Conservation (phyloP, 1,139 yeast genomes). For the Hansenula sp. region DNA sequence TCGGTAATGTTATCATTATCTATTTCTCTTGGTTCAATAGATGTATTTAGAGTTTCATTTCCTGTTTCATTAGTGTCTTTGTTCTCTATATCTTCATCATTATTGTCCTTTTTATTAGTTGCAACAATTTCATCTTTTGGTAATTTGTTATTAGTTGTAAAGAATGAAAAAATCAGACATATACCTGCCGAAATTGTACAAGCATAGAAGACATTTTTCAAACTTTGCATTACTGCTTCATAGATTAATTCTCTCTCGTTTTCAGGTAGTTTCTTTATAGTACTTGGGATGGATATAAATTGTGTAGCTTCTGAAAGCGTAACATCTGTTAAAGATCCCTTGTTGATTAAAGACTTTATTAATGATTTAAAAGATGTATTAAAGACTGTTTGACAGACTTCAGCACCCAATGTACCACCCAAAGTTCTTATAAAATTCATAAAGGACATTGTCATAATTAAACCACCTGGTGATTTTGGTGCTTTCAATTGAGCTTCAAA, state of each 20-base stretch:
- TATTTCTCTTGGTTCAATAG: too few species aligned
- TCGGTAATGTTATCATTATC: too few species aligned
- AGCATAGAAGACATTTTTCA: slow-evolving; percentile 1
- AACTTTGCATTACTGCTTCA: slow-evolving; percentile 8
- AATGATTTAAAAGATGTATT: slow-evolving; percentile 22
- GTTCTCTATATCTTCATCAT: too few species aligned
- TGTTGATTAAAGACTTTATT: neutral
- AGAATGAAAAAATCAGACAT: slow-evolving; percentile 21
- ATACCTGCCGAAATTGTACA: slow-evolving; percentile 19
- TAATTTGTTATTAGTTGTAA: slow-evolving; percentile 6
- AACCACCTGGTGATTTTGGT: slow-evolving; percentile 45
- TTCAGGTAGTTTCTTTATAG: too few species aligned
- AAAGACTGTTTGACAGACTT: slow-evolving; percentile 43
- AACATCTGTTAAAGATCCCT: neutral
- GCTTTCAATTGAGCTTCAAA: slow-evolving; percentile 50
- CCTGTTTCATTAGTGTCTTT: neutral
- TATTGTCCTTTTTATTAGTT: neutral
- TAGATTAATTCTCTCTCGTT: slow-evolving; percentile 9
- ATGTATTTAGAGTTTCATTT: slow-evolving; percentile 1
- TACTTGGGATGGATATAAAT: neutral
- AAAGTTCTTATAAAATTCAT: slow-evolving; percentile 39
- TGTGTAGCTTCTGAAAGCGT: too few species aligned
- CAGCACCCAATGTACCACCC: slow-evolving; percentile 44
- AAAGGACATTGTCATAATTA: slow-evolving; percentile 43
- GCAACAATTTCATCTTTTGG: neutral